Percentiles rank a stretch among this genome's conserved stretches.
phyloP scores from a whole-genome alignment of 75 land plant genomes.

The Selaginella tamariscina region DNA sequence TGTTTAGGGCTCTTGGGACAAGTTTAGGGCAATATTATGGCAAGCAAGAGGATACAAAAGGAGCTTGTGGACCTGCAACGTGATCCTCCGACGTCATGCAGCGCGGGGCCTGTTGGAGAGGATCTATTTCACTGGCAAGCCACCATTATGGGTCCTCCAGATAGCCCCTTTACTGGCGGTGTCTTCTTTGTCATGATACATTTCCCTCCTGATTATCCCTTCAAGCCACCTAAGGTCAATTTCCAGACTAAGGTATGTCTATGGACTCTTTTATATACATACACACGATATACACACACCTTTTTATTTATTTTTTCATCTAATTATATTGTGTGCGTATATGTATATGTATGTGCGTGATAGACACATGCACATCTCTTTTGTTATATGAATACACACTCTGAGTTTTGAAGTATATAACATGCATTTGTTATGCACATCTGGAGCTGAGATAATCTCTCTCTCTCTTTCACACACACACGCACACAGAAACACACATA shows the following conservation, averaged over 20 bases:
- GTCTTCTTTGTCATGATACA: slow-evolving; percentile 60
- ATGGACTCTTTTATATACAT: neutral
- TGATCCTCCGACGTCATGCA: slow-evolving; percentile 32
- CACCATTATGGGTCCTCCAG: slow-evolving; percentile 50
- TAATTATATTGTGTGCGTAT: too few species aligned
- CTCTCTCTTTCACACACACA: too few species aligned
- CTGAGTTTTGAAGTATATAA: too few species aligned
- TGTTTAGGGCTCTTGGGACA: too few species aligned
- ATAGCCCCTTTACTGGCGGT: slow-evolving; percentile 53
- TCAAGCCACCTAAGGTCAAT: slow-evolving; percentile 63
- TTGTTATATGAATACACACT: too few species aligned
- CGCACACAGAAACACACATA: too few species aligned
- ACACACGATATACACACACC: slow-evolving; percentile 13
- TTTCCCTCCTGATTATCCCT: slow-evolving; percentile 64
- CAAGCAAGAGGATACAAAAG: slow-evolving; percentile 15
- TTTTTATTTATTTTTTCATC: neutral
- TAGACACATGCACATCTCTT: too few species aligned
- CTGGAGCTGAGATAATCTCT: too few species aligned
- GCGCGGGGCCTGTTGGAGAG: slow-evolving; percentile 66
- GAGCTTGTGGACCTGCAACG: slow-evolving; percentile 14
- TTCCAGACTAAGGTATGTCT: slow-evolving; percentile 24
- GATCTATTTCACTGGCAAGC: slow-evolving; percentile 79
- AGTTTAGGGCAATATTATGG: too few species aligned
- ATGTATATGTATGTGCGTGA: too few species aligned
- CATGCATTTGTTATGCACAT: too few species aligned